Evolutionary conservation across 495 filamentous ascomycete genomes (phyloP).

Genomic region (Cercophora newfieldiana): DNA sequence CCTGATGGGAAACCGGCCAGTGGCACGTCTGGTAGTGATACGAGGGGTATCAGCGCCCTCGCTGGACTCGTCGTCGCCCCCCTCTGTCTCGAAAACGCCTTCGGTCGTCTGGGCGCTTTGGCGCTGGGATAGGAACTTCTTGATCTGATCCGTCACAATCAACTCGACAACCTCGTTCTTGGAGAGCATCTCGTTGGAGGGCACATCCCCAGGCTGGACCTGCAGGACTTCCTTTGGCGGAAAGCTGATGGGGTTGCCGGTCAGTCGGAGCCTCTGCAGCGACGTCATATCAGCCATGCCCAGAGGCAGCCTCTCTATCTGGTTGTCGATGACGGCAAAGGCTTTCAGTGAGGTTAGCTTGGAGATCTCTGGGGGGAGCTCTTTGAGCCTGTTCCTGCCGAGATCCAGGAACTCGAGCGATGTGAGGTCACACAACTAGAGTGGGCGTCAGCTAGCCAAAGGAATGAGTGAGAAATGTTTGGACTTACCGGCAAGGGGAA

Average conservation of each 20-base stretch:
- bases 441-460: conserved; percentile 15
- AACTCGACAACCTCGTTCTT: conserved; percentile 57
- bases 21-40: conserved; percentile 63
- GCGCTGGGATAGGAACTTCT: conserved; percentile 64
- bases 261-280: conserved; percentile 77
- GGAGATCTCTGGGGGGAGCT: conserved; percentile 72
- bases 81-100: conserved; percentile 44
- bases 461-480: conserved; percentile 41
- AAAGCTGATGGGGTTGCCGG: conserved; percentile 74
- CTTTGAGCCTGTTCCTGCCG: conserved; percentile 73
- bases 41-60: conserved; percentile 68
- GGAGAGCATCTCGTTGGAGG: conserved; percentile 41
- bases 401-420: conserved; percentile 91
- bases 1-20: conserved; percentile 77
- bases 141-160: conserved; percentile 67
- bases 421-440: conserved; percentile 66
- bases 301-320: conserved; percentile 74
- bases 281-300: conserved; percentile 81
- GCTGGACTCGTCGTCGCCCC: conserved; percentile 62
- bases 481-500: conserved; percentile 56
- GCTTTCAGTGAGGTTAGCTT: conserved; percentile 71
- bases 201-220: conserved; percentile 40
- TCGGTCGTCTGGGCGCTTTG: conserved; percentile 50
- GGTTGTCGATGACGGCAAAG: conserved; percentile 75
- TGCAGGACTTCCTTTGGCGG: conserved; percentile 61